Evolutionary conservation across 805 yeast species (phyloP).

Genomic region (Sugiyamaella qingdaonensis): DNA sequence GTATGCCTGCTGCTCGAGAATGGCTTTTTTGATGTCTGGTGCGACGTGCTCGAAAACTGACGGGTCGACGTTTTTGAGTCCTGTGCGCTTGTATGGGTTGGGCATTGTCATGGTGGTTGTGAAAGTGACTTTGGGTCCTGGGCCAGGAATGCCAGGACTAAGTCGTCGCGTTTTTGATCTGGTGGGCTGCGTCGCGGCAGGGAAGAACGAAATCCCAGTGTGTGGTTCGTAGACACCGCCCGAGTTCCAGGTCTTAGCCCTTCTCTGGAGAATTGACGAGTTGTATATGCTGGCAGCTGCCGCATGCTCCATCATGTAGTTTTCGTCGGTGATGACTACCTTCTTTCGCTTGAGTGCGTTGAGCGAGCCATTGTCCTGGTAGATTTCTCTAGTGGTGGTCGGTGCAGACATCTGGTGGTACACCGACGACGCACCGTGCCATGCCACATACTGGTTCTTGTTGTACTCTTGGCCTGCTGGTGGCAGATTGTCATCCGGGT

Average conservation of each 20-base stretch:
- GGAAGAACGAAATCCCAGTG: slow-evolving; percentile 76
- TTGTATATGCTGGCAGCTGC: slow-evolving; percentile 72
- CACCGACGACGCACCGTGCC: slow-evolving; percentile 46
- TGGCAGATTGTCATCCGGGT: slow-evolving; percentile 52
- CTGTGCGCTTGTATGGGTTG: slow-evolving; percentile 54
- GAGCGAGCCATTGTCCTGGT: slow-evolving; percentile 16
- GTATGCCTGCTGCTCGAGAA: slow-evolving; percentile 21
- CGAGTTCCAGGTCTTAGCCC: slow-evolving; percentile 42
- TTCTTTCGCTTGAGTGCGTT: slow-evolving; percentile 24
- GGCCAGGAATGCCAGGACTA: slow-evolving; percentile 27
- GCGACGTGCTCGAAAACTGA: slow-evolving; percentile 53
- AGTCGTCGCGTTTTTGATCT: slow-evolving; percentile 28
- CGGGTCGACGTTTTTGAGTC: slow-evolving; percentile 55
- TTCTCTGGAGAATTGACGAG: slow-evolving; percentile 52
- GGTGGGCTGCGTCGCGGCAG: slow-evolving; percentile 71
- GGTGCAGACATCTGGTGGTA: slow-evolving; percentile 33
- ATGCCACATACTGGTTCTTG: slow-evolving; percentile 49
- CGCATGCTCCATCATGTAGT: slow-evolving; percentile 85
- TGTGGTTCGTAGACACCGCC: slow-evolving; percentile 74
- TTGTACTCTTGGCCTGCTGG: slow-evolving; percentile 42
- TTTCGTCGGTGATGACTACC: slow-evolving; percentile 51
- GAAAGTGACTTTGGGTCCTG: slow-evolving; percentile 13
- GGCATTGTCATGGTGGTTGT: slow-evolving; percentile 33
- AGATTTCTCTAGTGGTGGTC: slow-evolving; percentile 29
- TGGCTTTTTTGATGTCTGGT: slow-evolving; percentile 45